Percentiles rank a stretch among this genome's conserved stretches.
Conservation (phyloP, 257 asterid species). For the Rubia yunnanensis region DNA sequence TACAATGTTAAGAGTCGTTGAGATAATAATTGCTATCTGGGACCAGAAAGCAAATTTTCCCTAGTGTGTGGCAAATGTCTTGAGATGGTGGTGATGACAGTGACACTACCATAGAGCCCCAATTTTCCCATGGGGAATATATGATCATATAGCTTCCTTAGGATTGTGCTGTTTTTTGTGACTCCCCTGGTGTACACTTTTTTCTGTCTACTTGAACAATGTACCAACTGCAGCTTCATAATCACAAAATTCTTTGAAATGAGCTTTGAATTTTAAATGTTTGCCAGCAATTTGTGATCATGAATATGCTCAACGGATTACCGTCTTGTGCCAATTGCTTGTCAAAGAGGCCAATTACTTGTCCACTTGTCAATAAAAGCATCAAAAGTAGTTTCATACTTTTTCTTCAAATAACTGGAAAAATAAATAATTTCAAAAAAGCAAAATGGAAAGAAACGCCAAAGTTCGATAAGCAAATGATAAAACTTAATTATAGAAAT, state of each 20-base stretch:
- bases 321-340: too few relatives aligned
- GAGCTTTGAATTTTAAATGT: not conserved
- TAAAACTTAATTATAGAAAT: not conserved
- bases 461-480: not conserved
- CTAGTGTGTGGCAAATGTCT: too few relatives aligned
- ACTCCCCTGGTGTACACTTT: not conserved
- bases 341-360: too few relatives aligned
- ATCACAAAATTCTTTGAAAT: not conserved
- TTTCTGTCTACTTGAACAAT: not conserved
- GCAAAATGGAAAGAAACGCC: too few relatives aligned
- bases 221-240: not conserved
- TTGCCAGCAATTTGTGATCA: too few relatives aligned
- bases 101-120: not conserved
- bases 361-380: too few relatives aligned
- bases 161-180: not conserved
- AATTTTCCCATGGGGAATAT: not conserved
- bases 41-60: not conserved
- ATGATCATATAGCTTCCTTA: not conserved
- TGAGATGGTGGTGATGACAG: not conserved
- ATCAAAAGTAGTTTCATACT: too few relatives aligned
- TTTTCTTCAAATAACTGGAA: not conserved
- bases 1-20: not conserved
- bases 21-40: conserved; percentile 3
- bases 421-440: too few relatives aligned
- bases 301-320: too few relatives aligned